A percentile compares a stretch with the other conserved stretches of the same genome.
Evolutionary conservation across 139 green algal genomes (phyloP).

Genomic region (Coccomyxa sp.): DNA sequence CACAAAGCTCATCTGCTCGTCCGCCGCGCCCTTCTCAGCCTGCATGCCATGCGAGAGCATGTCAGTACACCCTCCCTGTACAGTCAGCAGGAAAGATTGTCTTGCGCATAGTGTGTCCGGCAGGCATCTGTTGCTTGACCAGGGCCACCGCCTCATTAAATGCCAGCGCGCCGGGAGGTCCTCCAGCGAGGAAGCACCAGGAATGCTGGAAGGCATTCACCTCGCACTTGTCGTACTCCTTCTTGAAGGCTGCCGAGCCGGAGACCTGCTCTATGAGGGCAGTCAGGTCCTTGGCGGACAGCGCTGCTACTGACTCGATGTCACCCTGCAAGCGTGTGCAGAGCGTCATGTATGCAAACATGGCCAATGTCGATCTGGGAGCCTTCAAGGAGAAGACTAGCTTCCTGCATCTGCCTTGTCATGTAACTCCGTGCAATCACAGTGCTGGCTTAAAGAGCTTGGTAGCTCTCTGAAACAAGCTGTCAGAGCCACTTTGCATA

Average conservation of each 20-base stretch:
- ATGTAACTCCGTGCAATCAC: no score
- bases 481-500: neutral
- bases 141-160: no score
- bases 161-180: no score
- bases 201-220: neutral
- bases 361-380: neutral
- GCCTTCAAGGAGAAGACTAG: no score
- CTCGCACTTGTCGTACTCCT: constrained; percentile 1
- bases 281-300: constrained; percentile 79
- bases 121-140: no score
- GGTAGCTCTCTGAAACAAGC: no score
- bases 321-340: constrained; percentile 69
- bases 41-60: no score
- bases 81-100: no score
- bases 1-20: constrained; percentile 47
- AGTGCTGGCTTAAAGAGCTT: no score
- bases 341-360: neutral
- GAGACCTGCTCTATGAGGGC: constrained; percentile 89
- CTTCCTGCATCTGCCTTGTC: no score
- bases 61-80: no score
- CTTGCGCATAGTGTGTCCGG: no score
- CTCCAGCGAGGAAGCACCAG: constrained; percentile 67
- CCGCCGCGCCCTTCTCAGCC: constrained; percentile 15
- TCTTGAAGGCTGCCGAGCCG: constrained; percentile 46
- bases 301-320: constrained; percentile 91